A percentile compares a stretch with the other conserved stretches of the same genome.
Evolutionary conservation across 441 rosid species (phyloP).

Genomic region (Eruca vesicaria): DNA sequence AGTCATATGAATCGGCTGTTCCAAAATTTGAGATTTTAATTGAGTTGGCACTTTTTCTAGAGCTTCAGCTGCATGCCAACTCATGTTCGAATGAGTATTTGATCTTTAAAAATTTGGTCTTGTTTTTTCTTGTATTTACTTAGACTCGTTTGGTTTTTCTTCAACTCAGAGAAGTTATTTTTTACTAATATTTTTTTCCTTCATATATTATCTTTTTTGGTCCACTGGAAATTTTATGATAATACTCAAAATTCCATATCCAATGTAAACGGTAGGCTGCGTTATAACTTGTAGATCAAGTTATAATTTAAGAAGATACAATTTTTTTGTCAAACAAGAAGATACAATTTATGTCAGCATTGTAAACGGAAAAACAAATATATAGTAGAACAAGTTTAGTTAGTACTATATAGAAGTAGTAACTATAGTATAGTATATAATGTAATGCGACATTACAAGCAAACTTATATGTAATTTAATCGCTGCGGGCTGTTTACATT

Average conservation of each 20-base stretch:
- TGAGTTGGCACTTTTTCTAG: neutral
- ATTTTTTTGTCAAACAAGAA: neutral
- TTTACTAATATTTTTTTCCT: no score
- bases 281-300: neutral
- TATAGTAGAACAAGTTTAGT: neutral
- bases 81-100: neutral
- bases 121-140: no score
- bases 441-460: slow-evolving; percentile 5
- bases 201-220: no score
- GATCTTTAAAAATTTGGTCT: no score
- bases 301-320: neutral
- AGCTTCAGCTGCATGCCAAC: neutral
- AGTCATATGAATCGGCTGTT: rapidly evolving
- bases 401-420: neutral
- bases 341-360: neutral
- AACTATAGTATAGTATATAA: neutral
- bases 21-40: neutral
- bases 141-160: no score
- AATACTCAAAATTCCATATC: neutral
- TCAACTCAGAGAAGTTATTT: no score
- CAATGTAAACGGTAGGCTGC: neutral
- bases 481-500: slow-evolving; percentile 25
- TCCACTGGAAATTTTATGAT: neutral
- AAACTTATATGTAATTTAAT: neutral
- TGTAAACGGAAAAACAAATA: neutral